Base-by-base conservation (phyloP, 2,329 filamentous ascomycete species). In the Colletotrichum viniferum region DNA sequence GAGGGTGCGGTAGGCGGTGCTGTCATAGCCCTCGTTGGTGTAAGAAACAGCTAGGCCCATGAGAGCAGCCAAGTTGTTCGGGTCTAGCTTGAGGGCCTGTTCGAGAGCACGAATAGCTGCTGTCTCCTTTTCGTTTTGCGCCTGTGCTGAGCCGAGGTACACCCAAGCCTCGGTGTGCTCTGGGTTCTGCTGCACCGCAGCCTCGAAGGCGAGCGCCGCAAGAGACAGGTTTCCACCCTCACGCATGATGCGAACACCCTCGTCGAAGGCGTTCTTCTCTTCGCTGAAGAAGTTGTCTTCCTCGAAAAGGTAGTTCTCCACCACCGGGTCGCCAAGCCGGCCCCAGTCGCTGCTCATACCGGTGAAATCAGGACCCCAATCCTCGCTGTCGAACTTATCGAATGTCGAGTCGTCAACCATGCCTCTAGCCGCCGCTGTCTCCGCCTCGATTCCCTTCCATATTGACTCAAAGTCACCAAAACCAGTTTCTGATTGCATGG, bases 21-120 rank as follows among this genome's bases (percentile, higher is more conserved):
- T 96, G 85, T 99, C 97, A 86, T 98, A 99, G 77, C 96, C 97
- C 86, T 99, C 97, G 86, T 99, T 99, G 63, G 97, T 99, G 85
- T 99, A 99, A 7, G 95, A 98, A 24, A 99, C 96, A 16, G 96
- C 96, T 68, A 99, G 88, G 2, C 95, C 96, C 96, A 99, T 98
- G 61, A 99, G 90, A 1, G 96, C 96, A 75, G 95, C 92, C 24
- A 97, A 90, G 82, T 98, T 98, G 80, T 92, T 93, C 1, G 96
- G 93, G 80, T 98, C 96, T 32, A 97, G 88, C 84, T 96, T 96
- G 77, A 98, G 87, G 1, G 96, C 96, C 83, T 97, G 94, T 84
- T 98, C 96, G 76, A 98, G 88, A 4, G 97, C 97, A 38, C 97
- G 93, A 78, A 99, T 98, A 4, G 97, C 97, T 0, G 97, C 96